Evolutionary conservation across 2,329 filamentous ascomycete genomes (phyloP), one percentile per base, ranked within the genome.

Genomic region (Colletotrichum spaethianum): DNA sequence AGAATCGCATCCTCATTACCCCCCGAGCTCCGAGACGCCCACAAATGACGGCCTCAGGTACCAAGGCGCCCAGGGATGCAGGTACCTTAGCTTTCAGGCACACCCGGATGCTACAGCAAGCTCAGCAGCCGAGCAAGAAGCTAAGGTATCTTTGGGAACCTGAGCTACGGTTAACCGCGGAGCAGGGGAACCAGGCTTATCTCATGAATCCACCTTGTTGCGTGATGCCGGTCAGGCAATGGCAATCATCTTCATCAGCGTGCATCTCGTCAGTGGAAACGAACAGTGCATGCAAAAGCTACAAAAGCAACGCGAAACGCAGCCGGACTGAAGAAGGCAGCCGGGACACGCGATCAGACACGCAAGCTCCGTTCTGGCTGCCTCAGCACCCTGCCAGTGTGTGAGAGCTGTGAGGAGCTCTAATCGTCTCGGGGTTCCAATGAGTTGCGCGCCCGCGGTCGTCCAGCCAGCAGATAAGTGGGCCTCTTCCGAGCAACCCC

Each of bases 321-420:
- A 56, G 16, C 44, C 28, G 44, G 50, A 26, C n/a, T 44, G 40
- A 26, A 33, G 33, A 61, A 59, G 66, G 36, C 64, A 69, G 59
- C 65, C 63, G 70, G 70, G 70, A 72, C 70, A 72, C 70, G 70
- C 70, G 70, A 72, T 72, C 70, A 70, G 70, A 72, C 66, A 70
- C 70, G 70, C 70, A 70, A 72, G 70, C 70, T 70, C 66, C 59
- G 53, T 70, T 26, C 44, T 59, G 70, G 70, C 36, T 70, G 70
- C 70, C 53, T 69, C 70, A 64, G 48, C 48, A 59, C 48, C 40
- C 46, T 53, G 56, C 16, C 52, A 55, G 52, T 55, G 69, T 63
- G 38, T 69, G 70, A 60, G 60, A 69, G 59, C 59, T 72, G 65
- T 53, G 23, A 55, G 59, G 70, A 72, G 70, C 70, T 72, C 70